Evolutionary conservation across 2,329 filamentous ascomycete species (phyloP).

Genomic region (Berkeleyomyces basicola): DNA sequence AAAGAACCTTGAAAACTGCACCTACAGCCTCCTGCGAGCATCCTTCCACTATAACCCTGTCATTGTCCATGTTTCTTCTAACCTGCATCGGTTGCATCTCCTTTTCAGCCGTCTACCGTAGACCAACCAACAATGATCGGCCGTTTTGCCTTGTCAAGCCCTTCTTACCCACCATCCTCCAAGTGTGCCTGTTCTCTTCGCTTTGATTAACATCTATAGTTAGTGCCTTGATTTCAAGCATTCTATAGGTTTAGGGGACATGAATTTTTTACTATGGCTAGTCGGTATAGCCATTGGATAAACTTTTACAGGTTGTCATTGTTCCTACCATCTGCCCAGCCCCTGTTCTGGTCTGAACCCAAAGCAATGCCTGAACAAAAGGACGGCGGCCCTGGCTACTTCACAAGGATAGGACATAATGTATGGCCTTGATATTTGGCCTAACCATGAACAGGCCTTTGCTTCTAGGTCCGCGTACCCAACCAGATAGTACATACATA

Average conservation of each 20-base stretch:
- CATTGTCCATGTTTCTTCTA: neutral
- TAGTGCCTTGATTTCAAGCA: neutral
- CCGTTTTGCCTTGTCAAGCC: neutral
- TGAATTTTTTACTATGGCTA: neutral
- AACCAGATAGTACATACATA: neutral
- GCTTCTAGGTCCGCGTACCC: neutral
- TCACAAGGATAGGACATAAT: neutral
- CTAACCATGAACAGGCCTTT: neutral
- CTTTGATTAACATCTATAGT: neutral
- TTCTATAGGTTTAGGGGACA: neutral
- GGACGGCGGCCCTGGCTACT: neutral
- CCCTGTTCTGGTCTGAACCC: neutral
- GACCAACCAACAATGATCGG: neutral
- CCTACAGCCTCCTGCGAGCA: neutral
- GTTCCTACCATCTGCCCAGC: neutral
- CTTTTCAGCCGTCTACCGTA: neutral
- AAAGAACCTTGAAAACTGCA: neutral
- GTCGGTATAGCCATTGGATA: neutral
- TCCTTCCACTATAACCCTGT: neutral
- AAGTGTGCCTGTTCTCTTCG: too few species aligned
- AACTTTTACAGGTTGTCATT: neutral
- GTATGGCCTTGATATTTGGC: neutral
- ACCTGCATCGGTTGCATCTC: neutral
- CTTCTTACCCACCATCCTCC: neutral
- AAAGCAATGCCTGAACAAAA: neutral